phyloP scores from a whole-genome alignment of 192 early-diverging fungal species.

The Powellomyces hirtus region DNA sequence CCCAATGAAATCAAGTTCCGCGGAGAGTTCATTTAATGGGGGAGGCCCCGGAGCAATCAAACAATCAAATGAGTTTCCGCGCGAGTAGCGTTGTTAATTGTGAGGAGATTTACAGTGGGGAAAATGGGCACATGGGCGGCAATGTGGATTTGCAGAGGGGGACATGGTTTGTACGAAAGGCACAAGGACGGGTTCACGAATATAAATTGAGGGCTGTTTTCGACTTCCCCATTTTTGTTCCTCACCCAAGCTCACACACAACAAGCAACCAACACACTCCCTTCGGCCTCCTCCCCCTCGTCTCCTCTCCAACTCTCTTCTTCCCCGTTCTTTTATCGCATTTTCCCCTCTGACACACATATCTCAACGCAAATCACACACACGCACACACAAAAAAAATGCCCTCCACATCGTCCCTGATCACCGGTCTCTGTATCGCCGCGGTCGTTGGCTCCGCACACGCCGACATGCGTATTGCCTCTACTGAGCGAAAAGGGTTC shows the following conservation, averaged over 20 bases:
- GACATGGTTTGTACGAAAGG: too few species aligned
- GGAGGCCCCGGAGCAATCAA: too few species aligned
- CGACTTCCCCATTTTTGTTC: neutral
- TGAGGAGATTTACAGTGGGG: too few species aligned
- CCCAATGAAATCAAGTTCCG: too few species aligned
- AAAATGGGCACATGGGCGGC: too few species aligned
- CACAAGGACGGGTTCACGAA: too few species aligned
- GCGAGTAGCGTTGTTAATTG: too few species aligned
- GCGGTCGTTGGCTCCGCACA: constrained; percentile 5
- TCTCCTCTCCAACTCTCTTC: neutral
- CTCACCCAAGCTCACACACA: constrained; percentile 1
- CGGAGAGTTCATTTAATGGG: too few species aligned
- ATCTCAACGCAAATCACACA: neutral
- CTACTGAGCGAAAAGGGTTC: constrained; percentile 14
- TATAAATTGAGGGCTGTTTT: neutral
- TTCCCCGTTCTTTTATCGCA: neutral
- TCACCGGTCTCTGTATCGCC: neutral
- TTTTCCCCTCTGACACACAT: neutral
- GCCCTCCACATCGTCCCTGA: neutral
- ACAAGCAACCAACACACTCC: neutral
- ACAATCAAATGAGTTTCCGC: too few species aligned
- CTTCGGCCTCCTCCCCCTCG: neutral
- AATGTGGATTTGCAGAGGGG: too few species aligned
- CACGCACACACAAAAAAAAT: neutral
- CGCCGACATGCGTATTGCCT: constrained; percentile 24